These are phyloP conservation scores for Ramalina intermedia DNA, from an alignment of 495 filamentous ascomycete genomes.

Conservation along the genomic window DNA sequence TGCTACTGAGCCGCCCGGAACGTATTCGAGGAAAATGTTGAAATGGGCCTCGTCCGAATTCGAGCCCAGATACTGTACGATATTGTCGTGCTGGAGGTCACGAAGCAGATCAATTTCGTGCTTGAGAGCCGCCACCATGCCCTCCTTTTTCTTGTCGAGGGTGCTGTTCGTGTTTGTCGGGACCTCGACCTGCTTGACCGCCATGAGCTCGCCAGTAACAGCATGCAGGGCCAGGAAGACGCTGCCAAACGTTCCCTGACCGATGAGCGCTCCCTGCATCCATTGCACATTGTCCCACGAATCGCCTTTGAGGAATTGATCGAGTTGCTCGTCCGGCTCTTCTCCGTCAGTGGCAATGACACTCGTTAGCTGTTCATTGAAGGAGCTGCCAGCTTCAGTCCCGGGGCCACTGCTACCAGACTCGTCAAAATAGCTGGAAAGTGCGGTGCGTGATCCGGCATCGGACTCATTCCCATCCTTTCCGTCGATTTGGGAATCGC, in stretches of 20 bases:
- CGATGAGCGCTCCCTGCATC: constrained; percentile 98
- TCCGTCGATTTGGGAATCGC: constrained; percentile 46
- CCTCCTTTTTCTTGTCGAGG: constrained; percentile 82
- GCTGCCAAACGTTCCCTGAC: constrained; percentile 91
- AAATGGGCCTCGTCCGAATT: constrained; percentile 80
- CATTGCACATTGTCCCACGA: constrained; percentile 91
- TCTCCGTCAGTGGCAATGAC: constrained; percentile 66
- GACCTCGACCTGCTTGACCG: constrained; percentile 96
- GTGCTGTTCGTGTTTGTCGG: constrained; percentile 66
- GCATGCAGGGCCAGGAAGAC: constrained; percentile 95
- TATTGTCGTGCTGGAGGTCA: constrained; percentile 90
- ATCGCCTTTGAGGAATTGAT: constrained; percentile 76
- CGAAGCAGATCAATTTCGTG: constrained; percentile 89
- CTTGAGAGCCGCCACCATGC: constrained; percentile 93
- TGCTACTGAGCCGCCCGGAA: constrained; percentile 91
- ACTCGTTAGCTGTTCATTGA: constrained; percentile 52
- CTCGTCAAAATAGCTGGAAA: constrained; percentile 77
- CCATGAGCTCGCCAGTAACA: constrained; percentile 93
- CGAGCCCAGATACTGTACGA: constrained; percentile 94
- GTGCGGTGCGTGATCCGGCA: constrained; percentile 30
- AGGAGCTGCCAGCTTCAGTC: constrained; percentile 43
- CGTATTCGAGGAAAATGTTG: constrained; percentile 99
- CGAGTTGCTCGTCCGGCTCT: constrained; percentile 64
- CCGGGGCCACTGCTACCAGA: constrained; percentile 55
- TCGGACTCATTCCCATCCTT: constrained; percentile 59